Base-by-base conservation (phyloP, 805 yeast genomes). In the Ogataea siamensis region DNA sequence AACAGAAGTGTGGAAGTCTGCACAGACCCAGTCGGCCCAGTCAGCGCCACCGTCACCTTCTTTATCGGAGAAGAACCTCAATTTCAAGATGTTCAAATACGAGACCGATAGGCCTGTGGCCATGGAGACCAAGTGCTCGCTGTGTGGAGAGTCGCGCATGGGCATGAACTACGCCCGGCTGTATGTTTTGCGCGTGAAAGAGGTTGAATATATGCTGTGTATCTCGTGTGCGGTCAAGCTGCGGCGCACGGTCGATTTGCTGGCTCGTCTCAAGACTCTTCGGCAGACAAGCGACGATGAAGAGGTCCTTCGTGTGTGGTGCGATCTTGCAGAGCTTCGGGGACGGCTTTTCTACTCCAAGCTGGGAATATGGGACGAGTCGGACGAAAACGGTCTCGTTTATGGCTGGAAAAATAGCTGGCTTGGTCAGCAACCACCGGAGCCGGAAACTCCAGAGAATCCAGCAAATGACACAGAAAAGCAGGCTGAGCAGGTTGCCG, bases 291-390 rank as follows among this genome's bases (percentile, higher is more conserved):
- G 24, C 3, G 40, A 37, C 8, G 39, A 43, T 12, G 51, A 39
- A 14, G 51, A 49, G 19, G 64, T 89, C 27, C 63, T 68, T 43
- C 68, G 73, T 41, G 75, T 78, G 7, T 89, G 95, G 84, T 63
- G 71, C 20, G 85, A 80, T 50, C 58, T 80, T 23, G 64, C 74
- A 25, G 73, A 79, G 50, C 67, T 87, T 14, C 74, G 95, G 37
- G 74, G 76, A 28, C 81, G 83, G 54, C 68, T 89, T 47, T 86
- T 83, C 62, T 91, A 95, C 91, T 70, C 94, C 7, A 78, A 87
- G 46, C 60, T 82, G 15, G 97, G 97, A 5, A 71, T 80, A 20
- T 84, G 91, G 89, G 85, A 81, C 41, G 61, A 58, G 11, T 37
- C 37, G 5, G 63, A 57, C 39, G 49, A 45, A 14, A 48, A 43